These are phyloP conservation scores for Calcarisporium arbuscula DNA, from an alignment of 2,329 filamentous ascomycete genomes.

Conservation along the genomic window DNA sequence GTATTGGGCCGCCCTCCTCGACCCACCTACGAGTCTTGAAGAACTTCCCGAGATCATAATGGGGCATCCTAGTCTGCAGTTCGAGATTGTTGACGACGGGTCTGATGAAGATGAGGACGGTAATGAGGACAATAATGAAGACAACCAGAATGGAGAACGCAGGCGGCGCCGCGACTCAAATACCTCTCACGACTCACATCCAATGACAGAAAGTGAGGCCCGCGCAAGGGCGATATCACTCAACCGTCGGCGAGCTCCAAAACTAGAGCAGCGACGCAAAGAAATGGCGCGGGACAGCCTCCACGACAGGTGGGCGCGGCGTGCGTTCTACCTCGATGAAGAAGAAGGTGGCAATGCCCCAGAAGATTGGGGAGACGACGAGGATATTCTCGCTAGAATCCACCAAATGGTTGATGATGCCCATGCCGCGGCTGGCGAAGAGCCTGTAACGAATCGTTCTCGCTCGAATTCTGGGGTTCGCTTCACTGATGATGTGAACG, in stretches of 20 bases:
- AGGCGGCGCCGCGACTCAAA: constrained; percentile 1
- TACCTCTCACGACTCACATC: too few species aligned
- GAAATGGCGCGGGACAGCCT: constrained; percentile 46
- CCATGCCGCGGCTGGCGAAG: constrained; percentile 34
- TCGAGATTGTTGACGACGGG: constrained; percentile 18
- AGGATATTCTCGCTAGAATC: constrained; percentile 44
- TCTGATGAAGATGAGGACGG: constrained; percentile 19
- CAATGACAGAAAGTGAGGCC: constrained; percentile 32
- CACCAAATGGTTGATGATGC: constrained; percentile 28
- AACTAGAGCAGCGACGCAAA: constrained; percentile 32
- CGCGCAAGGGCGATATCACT: constrained; percentile 30
- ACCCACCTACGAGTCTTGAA: constrained; percentile 37
- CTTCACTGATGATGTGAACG: constrained; percentile 65
- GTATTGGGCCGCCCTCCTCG: constrained; percentile 38
- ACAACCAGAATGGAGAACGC: constrained; percentile 15
- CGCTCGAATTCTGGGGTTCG: constrained; percentile 74
- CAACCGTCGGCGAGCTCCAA: constrained; percentile 28
- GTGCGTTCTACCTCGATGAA: constrained; percentile 78
- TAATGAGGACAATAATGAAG: constrained; percentile 15
- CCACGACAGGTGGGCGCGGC: constrained; percentile 67
- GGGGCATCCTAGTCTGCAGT: constrained; percentile 21
- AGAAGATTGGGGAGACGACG: constrained; percentile 54
- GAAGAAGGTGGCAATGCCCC: constrained; percentile 70
- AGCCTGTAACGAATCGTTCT: constrained; percentile 30
- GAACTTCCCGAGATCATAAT: constrained; percentile 35